phyloP scores from a whole-genome alignment of 1,284 basidiomycete genomes.

The Tilletia horrida region DNA sequence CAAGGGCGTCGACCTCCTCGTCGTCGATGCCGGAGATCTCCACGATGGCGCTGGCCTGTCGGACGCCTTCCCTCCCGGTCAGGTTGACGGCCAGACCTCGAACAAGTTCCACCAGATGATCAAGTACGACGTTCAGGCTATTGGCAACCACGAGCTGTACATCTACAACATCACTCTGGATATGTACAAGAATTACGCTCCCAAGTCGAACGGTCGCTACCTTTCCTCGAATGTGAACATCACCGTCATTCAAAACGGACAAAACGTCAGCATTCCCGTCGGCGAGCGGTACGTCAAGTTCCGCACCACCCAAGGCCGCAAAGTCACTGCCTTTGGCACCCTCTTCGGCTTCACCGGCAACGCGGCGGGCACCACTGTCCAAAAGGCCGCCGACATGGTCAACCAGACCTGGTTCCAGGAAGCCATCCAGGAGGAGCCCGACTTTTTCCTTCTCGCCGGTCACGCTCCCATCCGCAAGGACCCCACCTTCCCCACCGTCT shows the following conservation, averaged over 20 bases:
- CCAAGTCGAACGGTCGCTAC: slow-evolving; percentile 57
- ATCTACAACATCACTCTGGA: slow-evolving; percentile 71
- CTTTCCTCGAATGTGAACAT: slow-evolving; percentile 47
- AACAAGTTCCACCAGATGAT: slow-evolving; percentile 63
- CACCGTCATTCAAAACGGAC: slow-evolving; percentile 30
- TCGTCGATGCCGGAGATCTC: slow-evolving; percentile 51
- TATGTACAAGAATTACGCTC: slow-evolving; percentile 74
- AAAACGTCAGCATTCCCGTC: slow-evolving; percentile 35
- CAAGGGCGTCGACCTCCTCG: slow-evolving; percentile 48
- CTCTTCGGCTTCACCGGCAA: slow-evolving; percentile 48
- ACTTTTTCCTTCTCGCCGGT: slow-evolving; percentile 49
- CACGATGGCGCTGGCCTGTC: slow-evolving; percentile 53
- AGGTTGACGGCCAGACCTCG: slow-evolving; percentile 46
- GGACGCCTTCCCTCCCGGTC: slow-evolving; percentile 43
- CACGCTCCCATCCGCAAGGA: slow-evolving; percentile 51
- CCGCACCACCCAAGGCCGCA: slow-evolving; percentile 38
- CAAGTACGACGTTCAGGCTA: slow-evolving; percentile 76
- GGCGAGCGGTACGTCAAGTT: slow-evolving; percentile 43
- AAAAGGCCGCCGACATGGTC: slow-evolving; percentile 44
- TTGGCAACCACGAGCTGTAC: slow-evolving; percentile 88
- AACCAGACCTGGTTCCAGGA: slow-evolving; percentile 49
- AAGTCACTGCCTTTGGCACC: slow-evolving; percentile 49
- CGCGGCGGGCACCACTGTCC: slow-evolving; percentile 38
- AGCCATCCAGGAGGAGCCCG: slow-evolving; percentile 37
- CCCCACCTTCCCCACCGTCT: slow-evolving; percentile 43